These are phyloP conservation scores for Tuber magnatum DNA, from an alignment of 495 filamentous ascomycete genomes.

Conservation along the genomic window DNA sequence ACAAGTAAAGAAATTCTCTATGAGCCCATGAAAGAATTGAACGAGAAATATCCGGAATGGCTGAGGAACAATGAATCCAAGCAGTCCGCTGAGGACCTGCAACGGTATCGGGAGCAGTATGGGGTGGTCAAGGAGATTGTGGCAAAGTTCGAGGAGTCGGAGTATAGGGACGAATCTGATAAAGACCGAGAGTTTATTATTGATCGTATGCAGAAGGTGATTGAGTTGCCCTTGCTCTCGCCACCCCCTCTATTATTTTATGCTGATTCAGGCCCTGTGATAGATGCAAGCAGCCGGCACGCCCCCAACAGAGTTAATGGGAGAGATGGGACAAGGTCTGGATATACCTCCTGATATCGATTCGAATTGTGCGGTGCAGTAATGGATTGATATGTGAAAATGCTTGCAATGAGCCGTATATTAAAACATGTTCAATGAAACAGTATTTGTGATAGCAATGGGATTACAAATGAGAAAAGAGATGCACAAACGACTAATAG, in stretches of 20 bases:
- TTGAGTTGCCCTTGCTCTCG: constrained; percentile 31
- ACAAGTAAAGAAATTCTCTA: constrained; percentile 98
- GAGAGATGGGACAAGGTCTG: constrained; percentile 73
- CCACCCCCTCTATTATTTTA: constrained; percentile 12
- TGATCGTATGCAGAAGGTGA: constrained; percentile 92
- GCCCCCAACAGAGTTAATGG: constrained; percentile 81
- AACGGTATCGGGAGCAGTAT: constrained; percentile 74
- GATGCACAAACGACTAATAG: constrained; percentile 15
- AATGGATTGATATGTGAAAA: constrained; percentile 24
- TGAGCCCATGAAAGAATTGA: constrained; percentile 94
- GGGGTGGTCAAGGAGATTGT: constrained; percentile 80
- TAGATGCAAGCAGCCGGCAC: constrained; percentile 92
- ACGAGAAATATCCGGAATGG: constrained; percentile 86
- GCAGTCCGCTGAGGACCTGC: constrained; percentile 60
- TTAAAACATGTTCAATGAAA: neutral
- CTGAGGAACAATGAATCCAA: constrained; percentile 65
- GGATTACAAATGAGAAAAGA: neutral
- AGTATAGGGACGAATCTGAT: constrained; percentile 72
- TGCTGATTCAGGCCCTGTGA: constrained; percentile 15
- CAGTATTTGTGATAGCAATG: neutral
- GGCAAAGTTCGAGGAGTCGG: constrained; percentile 68
- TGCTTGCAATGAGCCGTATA: neutral
- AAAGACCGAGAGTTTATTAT: constrained; percentile 86
- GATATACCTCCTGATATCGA: constrained; percentile 64
- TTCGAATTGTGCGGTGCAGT: constrained; percentile 66